Conservation (phyloP, 768 basidiomycete species). For the Filobasidium floriforme region DNA sequence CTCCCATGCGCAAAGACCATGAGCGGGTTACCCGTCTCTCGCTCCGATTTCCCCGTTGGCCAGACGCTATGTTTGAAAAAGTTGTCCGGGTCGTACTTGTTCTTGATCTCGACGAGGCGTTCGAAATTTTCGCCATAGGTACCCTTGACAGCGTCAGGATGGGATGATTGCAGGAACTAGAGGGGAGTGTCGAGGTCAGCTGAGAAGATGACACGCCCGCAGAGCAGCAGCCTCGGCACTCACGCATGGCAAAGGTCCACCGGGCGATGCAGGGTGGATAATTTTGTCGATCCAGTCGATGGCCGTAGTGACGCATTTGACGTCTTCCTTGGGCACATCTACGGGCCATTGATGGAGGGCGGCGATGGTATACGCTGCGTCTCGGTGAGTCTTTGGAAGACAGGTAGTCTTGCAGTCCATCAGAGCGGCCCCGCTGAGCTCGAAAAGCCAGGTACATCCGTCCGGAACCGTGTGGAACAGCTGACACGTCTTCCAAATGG, state of each 20-base stretch:
- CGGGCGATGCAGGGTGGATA: conserved; percentile 62
- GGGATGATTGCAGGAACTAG: conserved; percentile 41
- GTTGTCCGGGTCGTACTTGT: conserved; percentile 65
- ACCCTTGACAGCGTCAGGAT: conserved; percentile 29
- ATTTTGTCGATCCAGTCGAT: conserved; percentile 83
- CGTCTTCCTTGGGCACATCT: conserved; percentile 58
- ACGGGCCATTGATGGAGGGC: conserved; percentile 92
- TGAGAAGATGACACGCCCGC: neutral
- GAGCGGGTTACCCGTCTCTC: neutral
- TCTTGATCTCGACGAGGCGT: conserved; percentile 63
- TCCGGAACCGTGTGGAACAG: conserved; percentile 76
- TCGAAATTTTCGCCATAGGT: conserved; percentile 65
- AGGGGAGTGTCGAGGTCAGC: conserved; percentile 2
- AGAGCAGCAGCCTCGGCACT: conserved; percentile 39
- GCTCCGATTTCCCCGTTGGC: conserved; percentile 48
- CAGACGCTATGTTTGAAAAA: conserved; percentile 73
- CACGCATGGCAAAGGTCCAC: conserved; percentile 78
- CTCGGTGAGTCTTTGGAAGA: conserved; percentile 67
- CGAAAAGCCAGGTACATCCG: conserved; percentile 92
- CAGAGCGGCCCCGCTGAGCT: conserved; percentile 75
- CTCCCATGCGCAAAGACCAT: neutral
- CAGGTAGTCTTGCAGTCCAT: conserved; percentile 62
- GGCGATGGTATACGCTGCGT: conserved; percentile 74
- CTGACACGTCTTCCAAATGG: conserved; percentile 72
- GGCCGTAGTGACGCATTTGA: conserved; percentile 69